Evolutionary conservation across 768 basidiomycete genomes (phyloP), one percentile per base, ranked within the genome.

Genomic region (Tricholoma matsutake): DNA sequence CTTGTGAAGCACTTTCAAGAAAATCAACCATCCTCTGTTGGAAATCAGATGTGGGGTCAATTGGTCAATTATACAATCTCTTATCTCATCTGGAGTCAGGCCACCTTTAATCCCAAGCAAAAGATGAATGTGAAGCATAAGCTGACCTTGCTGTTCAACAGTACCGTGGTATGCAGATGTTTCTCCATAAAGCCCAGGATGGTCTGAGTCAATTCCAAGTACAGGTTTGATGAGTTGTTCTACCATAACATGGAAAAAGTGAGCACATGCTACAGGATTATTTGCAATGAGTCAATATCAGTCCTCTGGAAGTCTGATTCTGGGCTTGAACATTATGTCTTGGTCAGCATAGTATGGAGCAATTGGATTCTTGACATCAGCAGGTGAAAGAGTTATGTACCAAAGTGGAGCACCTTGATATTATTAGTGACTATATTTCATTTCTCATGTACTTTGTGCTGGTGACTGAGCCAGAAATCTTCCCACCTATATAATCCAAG

Each of bases 361-460:
- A 4, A 78, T 60, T 0, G 75, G 76, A 62, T 75, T 69, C 13
- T 64, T 63, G 0, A 56, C 53, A 60, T 78, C 74, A 7, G 64
- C 68, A 6, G 69, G 74, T 0, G 75, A 68, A 29, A 76, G 54
- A 10, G 75, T 78, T 0, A 76, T 67, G 62, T 71, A 78, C 76
- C 75, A 77, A 1, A 63, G 65, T 9, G 74, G 74, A 6, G 73
- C 69, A 14, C 71, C 70, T 45, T 58, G 61, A 39, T 63, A 54
- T 55, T 43, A 70, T 64, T 1, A 70, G 32, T 2, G 73, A 74
- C 73, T 72, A 74, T 0, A 74, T 68, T 43, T 78, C 71, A 64
- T 69, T 72, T 11, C 67, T 37, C 65, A 68, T 66, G 31, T 72
- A 61, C 35, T 73, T 71, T 56, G 73, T 75, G 5, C 55, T 60